These are phyloP conservation scores for Heteromeles arbutifolia DNA, from an alignment of 306 rosid genomes.

Conservation along the genomic window DNA sequence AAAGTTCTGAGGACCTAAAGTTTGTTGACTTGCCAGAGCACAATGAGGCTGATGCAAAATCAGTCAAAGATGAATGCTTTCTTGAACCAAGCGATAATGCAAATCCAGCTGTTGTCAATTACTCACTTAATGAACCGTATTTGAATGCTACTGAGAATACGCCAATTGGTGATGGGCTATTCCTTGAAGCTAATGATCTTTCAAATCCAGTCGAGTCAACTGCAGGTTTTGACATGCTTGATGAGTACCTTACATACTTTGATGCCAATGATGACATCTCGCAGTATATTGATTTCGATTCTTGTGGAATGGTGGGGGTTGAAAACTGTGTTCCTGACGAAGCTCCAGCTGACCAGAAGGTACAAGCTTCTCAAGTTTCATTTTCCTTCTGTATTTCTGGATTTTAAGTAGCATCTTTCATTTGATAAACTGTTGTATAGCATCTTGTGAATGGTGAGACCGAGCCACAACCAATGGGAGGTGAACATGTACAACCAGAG, in stretches of 20 bases:
- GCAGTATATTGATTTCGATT: conserved; percentile 43
- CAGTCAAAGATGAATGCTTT: conserved; percentile 32
- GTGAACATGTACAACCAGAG: conserved; percentile 32
- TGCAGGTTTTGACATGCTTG: conserved; percentile 40
- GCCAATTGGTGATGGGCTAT: conserved; percentile 35
- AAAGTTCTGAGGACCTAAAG: conserved; percentile 18
- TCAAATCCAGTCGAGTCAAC: conserved; percentile 31
- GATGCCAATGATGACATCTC: conserved; percentile 46
- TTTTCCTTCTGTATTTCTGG: not conserved
- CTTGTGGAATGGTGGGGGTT: conserved; percentile 28
- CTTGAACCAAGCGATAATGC: conserved; percentile 22
- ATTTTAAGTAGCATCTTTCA: conserved; percentile 1
- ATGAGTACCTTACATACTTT: conserved; percentile 52
- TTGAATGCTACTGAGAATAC: conserved; percentile 25
- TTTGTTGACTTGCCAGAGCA: conserved; percentile 28
- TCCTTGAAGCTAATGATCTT: conserved; percentile 68
- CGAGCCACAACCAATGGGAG: conserved; percentile 16
- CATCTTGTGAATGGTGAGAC: conserved; percentile 47
- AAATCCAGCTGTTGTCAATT: conserved; percentile 20
- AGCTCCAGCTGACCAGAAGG: conserved; percentile 38
- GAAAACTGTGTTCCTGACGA: conserved; percentile 32
- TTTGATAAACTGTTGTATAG: conserved; percentile 7
- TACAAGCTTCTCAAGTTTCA: conserved; percentile 9
- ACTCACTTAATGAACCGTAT: conserved; percentile 18
- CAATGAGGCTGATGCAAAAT: conserved; percentile 17